Percentiles rank a stretch among this genome's conserved stretches.
phyloP scores from a whole-genome alignment of 1,139 yeast genomes.

The Wickerhamiella infanticola region DNA sequence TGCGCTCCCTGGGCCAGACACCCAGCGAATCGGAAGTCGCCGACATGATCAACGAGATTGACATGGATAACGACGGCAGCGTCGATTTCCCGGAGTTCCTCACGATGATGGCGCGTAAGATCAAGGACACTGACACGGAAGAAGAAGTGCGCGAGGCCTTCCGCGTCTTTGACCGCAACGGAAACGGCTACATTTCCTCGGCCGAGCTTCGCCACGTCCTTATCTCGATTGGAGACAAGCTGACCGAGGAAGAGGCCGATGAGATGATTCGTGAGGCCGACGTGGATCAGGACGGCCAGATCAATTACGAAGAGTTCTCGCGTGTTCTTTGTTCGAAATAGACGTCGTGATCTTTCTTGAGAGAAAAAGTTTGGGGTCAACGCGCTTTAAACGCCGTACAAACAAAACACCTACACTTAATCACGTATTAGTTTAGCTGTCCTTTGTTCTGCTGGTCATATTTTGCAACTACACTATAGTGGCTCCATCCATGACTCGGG shows the following conservation, averaged over 20 bases:
- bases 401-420: too few species aligned
- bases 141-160: slow-evolving; percentile 96
- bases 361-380: too few species aligned
- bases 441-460: too few species aligned
- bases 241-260: slow-evolving; percentile 90
- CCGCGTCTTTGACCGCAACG: slow-evolving; percentile 86
- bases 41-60: slow-evolving; percentile 94
- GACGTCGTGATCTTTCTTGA: background rate
- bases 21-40: slow-evolving; percentile 93
- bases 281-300: slow-evolving; percentile 85
- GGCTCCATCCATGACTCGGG: slow-evolving; percentile 8
- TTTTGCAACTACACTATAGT: background rate
- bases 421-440: too few species aligned
- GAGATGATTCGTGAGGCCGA: slow-evolving; percentile 95
- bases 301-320: slow-evolving; percentile 90
- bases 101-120: slow-evolving; percentile 86
- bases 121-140: slow-evolving; percentile 91
- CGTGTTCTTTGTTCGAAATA: slow-evolving; percentile 37
- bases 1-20: slow-evolving; percentile 94
- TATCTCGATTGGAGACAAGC: slow-evolving; percentile 91
- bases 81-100: slow-evolving; percentile 69
- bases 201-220: slow-evolving; percentile 93
- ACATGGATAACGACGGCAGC: slow-evolving; percentile 85
- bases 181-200: slow-evolving; percentile 91
- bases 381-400: too few species aligned